Base-by-base conservation (phyloP, 2,329 filamentous ascomycete species). In the Amylocarpus encephaloides region DNA sequence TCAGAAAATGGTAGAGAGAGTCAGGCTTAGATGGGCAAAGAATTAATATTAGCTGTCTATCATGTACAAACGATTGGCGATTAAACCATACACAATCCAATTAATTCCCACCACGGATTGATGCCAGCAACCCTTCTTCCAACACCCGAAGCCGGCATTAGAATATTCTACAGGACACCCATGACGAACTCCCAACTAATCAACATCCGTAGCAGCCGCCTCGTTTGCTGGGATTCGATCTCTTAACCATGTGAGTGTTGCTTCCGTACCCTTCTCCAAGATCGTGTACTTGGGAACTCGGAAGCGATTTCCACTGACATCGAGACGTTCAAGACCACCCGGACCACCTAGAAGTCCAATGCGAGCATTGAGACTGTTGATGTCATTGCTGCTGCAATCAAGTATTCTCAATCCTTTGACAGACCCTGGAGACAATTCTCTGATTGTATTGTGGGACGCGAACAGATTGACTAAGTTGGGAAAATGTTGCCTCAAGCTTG, bases 251-350 rank as follows among this genome's bases (percentile, higher is more conserved):
- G 82, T 76, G 58, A 96, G 71, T 0, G 89, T 84, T 2, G 88
- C 85, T 60, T 95, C 89, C 0, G 91, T 96, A 0, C 92, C 92
- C 55, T 89, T 86, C 53, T 92, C 86, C 43, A 97, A 71, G 6
- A 95, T 78, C 55, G 86, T 86, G 72, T 86, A 91, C 50, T 87
- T 81, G 0, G 92, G 92, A 30, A 96, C 89, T 30, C 88, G 78
- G 70, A 97, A 97, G 30, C 83, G 77, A 66, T 97, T 97, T 0
- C 90, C 90, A 26, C 79, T 80, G 3, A 95, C 85, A 43, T 95
- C 85, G 9, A 96, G 71, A 48, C 78, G 68, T 74, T 86, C 71
- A 70, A 80, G 55, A 60, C 82, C 70, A 2, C 75, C 74, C 35
- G 62, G 64, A 1, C 83, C 84, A 19, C 84, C 83, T 0, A 95